These are phyloP conservation scores for Exobasidium rhododendri DNA, from an alignment of 1,284 basidiomycete species.

Conservation along the genomic window DNA sequence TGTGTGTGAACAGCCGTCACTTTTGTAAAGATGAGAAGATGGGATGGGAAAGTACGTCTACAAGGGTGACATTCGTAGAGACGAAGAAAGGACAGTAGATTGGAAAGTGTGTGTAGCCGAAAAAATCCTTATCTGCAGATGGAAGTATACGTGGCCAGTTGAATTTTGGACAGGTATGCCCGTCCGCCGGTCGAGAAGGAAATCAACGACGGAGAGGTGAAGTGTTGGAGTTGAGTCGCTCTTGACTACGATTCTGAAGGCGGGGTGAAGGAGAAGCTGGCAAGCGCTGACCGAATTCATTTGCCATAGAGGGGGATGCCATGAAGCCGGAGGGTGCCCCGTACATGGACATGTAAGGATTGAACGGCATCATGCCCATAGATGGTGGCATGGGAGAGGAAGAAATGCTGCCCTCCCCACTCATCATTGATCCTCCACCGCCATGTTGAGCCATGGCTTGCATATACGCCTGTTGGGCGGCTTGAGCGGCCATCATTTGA, in stretches of 20 bases:
- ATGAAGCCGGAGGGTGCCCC: conserved; percentile 18
- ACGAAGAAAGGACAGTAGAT: no score
- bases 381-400: conserved; percentile 22
- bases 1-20: no score
- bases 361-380: conserved; percentile 25
- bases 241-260: background rate
- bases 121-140: no score
- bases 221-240: background rate
- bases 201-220: background rate
- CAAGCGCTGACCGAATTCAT: background rate
- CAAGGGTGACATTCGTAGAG: no score
- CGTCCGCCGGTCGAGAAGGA: no score
- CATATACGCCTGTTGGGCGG: conserved; percentile 43
- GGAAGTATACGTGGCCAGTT: no score
- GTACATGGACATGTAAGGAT: conserved; percentile 42
- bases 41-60: no score
- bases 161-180: no score
- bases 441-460: conserved; percentile 32
- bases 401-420: conserved; percentile 7
- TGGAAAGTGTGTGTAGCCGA: no score
- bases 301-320: background rate
- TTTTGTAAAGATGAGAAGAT: no score
- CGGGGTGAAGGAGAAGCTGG: background rate
- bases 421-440: conserved; percentile 17
- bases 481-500: conserved; percentile 28